Evolutionary conservation across 208 protist species (phyloP), one percentile per base, ranked within the genome.

Genomic region (Crithidia fasciculata): DNA sequence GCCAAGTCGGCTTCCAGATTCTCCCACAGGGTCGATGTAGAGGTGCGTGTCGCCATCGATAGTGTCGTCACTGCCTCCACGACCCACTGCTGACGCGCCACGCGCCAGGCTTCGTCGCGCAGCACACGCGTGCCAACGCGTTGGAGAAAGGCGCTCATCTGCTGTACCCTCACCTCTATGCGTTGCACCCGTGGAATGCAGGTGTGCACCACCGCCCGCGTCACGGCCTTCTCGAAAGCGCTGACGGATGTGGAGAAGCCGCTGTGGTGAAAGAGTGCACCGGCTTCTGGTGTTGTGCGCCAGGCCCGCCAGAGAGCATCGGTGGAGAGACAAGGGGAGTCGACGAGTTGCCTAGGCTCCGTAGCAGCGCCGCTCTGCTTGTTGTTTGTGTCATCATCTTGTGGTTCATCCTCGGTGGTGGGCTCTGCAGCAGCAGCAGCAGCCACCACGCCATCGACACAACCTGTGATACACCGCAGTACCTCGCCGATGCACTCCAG

Each of bases 231-330:
- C 45, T 79, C 74, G 4, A 73, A 44, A 0, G 74, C 28, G 15
- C 50, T 43, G 13, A 72, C 56, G 3, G 67, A 28, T 12, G 74
- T 73, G 6, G 74, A 79, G 5, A 79, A 15, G 43, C 67, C 67
- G 37, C 53, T 73, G 37, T 67, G 53, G 53, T 73, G 45, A 40
- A 74, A 69, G 0, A 69, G 28, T 10, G 53, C 56, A 2, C 19
- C 53, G 0, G 40, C 66, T 1, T 52, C 52, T 4, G 16, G 28
- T 4, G 19, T 39, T 6, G 66, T 7, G 19, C 58, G 41, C 74
- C 64, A 73, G 15, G 5, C 58, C 7, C 57, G 55, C 68, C 68
- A 73, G n/a, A 65, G 64, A 8, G 7, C 43, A 16, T 19, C 37
- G 0, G 55, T 58, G 28, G 28, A 28, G 28, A 28, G 28, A 28